phyloP scores from a whole-genome alignment of 371 early-diverging fungal species.

The Quaeritorhiza haematococci region DNA sequence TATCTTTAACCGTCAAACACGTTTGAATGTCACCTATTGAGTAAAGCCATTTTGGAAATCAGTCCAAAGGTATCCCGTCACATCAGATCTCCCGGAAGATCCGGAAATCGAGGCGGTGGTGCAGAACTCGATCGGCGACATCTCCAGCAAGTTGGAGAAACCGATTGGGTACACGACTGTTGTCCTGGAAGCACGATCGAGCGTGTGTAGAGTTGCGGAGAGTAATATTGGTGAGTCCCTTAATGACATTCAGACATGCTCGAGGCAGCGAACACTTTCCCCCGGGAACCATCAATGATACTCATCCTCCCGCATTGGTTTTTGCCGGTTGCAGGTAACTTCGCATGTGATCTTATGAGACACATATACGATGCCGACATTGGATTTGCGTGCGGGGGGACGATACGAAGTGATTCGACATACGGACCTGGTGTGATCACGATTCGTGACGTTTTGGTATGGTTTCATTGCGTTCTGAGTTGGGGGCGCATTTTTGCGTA shows the following conservation, averaged over 20 bases:
- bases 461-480: background rate
- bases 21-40: background rate
- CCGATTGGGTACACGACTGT: conserved; percentile 45
- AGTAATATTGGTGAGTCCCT: conserved; percentile 54
- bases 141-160: conserved; percentile 39
- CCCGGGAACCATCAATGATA: too few relatives aligned
- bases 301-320: too few relatives aligned
- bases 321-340: too few relatives aligned
- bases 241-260: too few relatives aligned
- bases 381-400: conserved; percentile 52
- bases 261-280: too few relatives aligned
- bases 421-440: conserved; percentile 50
- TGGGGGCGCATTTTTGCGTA: background rate
- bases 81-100: conserved; percentile 30
- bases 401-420: conserved; percentile 52
- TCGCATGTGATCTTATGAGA: conserved; percentile 59
- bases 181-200: conserved; percentile 52
- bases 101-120: conserved; percentile 36
- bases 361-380: conserved; percentile 32
- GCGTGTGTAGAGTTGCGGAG: conserved; percentile 48
- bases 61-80: conserved; percentile 40
- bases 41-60: conserved; percentile 2
- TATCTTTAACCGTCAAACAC: background rate
- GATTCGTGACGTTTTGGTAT: conserved; percentile 49
- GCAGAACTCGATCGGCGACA: conserved; percentile 29